phyloP scores from a whole-genome alignment of 2,329 filamentous ascomycete genomes.

The Pseudodiploospora longispora region DNA sequence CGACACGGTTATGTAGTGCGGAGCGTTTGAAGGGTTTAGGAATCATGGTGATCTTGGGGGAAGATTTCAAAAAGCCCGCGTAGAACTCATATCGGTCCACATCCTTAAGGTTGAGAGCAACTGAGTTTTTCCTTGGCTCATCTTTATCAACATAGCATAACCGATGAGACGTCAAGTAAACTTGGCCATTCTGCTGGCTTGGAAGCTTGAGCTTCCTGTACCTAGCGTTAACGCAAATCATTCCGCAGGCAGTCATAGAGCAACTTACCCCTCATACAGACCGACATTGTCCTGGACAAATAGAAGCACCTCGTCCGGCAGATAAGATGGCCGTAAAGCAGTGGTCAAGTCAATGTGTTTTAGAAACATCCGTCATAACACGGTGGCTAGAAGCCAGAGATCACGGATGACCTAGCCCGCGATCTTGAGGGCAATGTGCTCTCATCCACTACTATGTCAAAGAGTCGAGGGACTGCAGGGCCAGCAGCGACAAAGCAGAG shows the following conservation, averaged over 20 bases:
- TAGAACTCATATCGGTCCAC: conserved; percentile 89
- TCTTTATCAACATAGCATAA: conserved; percentile 89
- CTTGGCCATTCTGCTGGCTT: conserved; percentile 89
- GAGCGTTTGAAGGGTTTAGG: conserved; percentile 69
- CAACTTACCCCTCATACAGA: conserved; percentile 84
- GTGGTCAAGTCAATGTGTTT: conserved; percentile 93
- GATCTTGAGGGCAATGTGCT: too few species aligned
- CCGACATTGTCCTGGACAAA: conserved; percentile 98
- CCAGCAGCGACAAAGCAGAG: too few species aligned
- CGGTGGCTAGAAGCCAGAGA: conserved; percentile 10
- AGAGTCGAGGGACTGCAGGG: too few species aligned
- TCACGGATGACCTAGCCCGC: background rate
- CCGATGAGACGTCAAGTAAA: conserved; percentile 92
- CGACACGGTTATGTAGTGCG: conserved; percentile 46
- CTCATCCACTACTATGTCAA: too few species aligned
- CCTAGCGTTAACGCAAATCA: conserved; percentile 1
- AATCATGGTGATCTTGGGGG: conserved; percentile 81
- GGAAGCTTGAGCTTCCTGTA: conserved; percentile 87
- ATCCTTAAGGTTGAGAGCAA: conserved; percentile 81
- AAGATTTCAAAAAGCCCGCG: conserved; percentile 90
- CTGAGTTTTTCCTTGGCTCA: conserved; percentile 76
- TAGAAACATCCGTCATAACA: conserved; percentile 84
- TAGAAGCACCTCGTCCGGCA: conserved; percentile 87
- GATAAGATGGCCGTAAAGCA: conserved; percentile 83
- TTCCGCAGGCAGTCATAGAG: background rate